A percentile compares a stretch with the other conserved stretches of the same genome.
Evolutionary conservation across 768 basidiomycete genomes (phyloP).

Genomic region (Mycena olivaceomarginata): DNA sequence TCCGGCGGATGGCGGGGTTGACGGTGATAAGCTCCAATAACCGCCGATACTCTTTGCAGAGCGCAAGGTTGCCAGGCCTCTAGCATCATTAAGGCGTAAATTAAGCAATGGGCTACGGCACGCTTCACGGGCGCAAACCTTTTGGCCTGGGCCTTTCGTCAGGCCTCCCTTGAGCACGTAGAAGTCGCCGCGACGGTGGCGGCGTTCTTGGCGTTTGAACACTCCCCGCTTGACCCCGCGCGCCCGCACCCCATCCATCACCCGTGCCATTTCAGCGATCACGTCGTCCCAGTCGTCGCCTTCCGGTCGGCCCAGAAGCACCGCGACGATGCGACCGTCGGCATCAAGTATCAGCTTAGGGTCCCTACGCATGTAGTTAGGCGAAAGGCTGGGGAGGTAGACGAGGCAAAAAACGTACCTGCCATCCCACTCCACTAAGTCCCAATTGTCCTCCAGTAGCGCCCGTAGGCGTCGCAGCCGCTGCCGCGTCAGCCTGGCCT

Average conservation of each 20-base stretch:
- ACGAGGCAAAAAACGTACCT: neutral
- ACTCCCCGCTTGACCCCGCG: neutral
- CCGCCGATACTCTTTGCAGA: neutral
- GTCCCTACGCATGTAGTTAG: neutral
- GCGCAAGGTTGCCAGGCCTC: no score
- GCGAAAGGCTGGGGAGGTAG: no score
- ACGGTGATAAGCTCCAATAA: neutral
- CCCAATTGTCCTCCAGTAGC: neutral
- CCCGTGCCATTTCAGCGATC: neutral
- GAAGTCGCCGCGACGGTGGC: neutral
- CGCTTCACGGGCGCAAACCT: neutral
- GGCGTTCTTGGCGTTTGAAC: neutral
- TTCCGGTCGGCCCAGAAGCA: neutral
- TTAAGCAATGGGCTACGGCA: no score
- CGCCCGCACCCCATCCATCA: neutral
- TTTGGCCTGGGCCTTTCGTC: neutral
- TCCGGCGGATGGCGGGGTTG: neutral
- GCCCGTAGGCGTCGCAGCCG: neutral
- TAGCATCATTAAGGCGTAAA: neutral
- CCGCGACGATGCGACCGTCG: neutral
- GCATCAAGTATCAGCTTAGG: neutral
- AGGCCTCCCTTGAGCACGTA: neutral
- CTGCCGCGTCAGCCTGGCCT: no score
- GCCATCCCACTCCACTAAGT: constrained; percentile 10
- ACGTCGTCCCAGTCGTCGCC: neutral